Conservation (phyloP, 2,329 filamentous ascomycete species). For the Acrocalymma vagum region DNA sequence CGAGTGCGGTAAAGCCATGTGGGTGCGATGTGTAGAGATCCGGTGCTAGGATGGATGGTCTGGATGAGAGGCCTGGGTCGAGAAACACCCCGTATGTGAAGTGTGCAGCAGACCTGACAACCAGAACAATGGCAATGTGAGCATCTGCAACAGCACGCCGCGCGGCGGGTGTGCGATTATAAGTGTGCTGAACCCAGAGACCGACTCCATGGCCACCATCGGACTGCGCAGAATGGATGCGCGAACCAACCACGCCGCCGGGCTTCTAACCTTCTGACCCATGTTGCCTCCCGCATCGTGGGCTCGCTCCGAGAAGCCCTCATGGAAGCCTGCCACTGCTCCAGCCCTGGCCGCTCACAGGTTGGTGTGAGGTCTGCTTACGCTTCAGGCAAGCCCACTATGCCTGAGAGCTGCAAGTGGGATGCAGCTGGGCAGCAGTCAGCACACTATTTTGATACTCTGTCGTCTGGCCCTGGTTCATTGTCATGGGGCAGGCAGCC, state of each 20-base stretch:
- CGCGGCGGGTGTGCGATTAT: conserved; percentile 19
- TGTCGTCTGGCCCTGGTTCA: conserved; percentile 25
- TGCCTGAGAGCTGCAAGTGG: no score
- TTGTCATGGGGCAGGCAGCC: conserved; percentile 18
- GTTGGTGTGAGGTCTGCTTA: no score
- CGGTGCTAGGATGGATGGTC: conserved; percentile 1
- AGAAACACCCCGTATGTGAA: neutral
- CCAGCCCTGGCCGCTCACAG: no score
- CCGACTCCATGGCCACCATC: no score
- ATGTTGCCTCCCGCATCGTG: conserved; percentile 10
- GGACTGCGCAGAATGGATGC: conserved; percentile 6
- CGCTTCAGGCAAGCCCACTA: conserved; percentile 23
- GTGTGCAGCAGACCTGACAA: conserved; percentile 17
- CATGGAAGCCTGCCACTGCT: no score
- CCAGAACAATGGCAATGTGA: no score
- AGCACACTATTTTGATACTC: conserved; percentile 30
- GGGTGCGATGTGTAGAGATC: conserved; percentile 2
- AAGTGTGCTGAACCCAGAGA: no score
- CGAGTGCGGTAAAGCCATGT: conserved; percentile 29
- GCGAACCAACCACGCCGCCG: conserved; percentile 22
- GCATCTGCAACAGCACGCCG: conserved; percentile 18
- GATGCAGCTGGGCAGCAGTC: conserved; percentile 27
- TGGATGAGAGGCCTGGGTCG: conserved; percentile 5
- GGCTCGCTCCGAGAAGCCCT: no score
- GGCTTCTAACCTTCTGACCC: conserved; percentile 27